phyloP scores from a whole-genome alignment of 805 yeast genomes.

The Candida stauntonica region DNA sequence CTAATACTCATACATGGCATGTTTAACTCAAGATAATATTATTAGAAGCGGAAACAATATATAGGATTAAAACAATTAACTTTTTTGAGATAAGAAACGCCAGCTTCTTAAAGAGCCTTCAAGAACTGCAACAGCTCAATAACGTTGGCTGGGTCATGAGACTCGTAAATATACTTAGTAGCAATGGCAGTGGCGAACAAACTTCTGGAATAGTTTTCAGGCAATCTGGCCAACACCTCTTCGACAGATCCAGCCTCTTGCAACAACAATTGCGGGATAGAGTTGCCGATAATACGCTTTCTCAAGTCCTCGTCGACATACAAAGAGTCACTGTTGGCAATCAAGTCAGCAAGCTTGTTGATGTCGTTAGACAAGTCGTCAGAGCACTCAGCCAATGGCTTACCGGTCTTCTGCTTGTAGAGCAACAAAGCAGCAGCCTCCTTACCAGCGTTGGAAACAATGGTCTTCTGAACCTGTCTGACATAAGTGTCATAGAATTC shows the following conservation, averaged over 20 bases:
- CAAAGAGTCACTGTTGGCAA: constrained; percentile 83
- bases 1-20: too few species aligned
- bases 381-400: constrained; percentile 62
- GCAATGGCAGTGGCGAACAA: constrained; percentile 45
- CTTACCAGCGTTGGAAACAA: constrained; percentile 70
- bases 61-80: too few species aligned
- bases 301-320: constrained; percentile 72
- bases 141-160: constrained; percentile 26
- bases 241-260: constrained; percentile 71
- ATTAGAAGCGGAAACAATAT: too few species aligned
- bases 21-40: too few species aligned
- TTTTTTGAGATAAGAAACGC: too few species aligned
- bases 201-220: constrained; percentile 82
- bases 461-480: constrained; percentile 69
- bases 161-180: constrained; percentile 27
- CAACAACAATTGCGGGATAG: constrained; percentile 72
- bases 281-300: constrained; percentile 67
- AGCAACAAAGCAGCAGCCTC: constrained; percentile 90
- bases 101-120: constrained; percentile 16
- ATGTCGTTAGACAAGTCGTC: constrained; percentile 80
- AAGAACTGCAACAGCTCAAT: constrained; percentile 28
- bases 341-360: constrained; percentile 80
- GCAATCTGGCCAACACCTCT: constrained; percentile 68
- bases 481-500: constrained; percentile 81
- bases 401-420: constrained; percentile 59